Evolutionary conservation across 768 basidiomycete species (phyloP), one percentile per base, ranked within the genome.

Genomic region (Cyclocybe aegerita): DNA sequence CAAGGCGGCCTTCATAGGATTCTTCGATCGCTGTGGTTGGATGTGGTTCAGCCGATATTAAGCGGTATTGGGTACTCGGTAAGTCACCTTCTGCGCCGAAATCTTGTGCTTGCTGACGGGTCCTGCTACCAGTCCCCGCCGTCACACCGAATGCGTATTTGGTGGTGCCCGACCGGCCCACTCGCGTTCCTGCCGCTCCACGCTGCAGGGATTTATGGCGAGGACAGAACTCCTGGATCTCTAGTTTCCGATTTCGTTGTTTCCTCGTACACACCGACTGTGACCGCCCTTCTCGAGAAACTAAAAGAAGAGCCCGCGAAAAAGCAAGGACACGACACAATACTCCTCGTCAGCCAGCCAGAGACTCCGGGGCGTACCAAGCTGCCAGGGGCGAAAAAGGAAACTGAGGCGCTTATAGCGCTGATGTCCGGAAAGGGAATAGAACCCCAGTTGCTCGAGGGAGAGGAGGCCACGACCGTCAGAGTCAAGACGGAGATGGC

Each of bases 171-270:
- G 1, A 50, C 49, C 4, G 50, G 49, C 42, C 51, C 42, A n/a
- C 69, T 74, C 46, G 17, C 68, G 9, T 63, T 66, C 16, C 44
- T 74, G 32, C 72, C 72, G 4, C 58, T 74, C 7, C 73, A 74
- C 8, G 70, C 70, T 4, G 72, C 72, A 39, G 61, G 65, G 3
- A 58, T 64, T 3, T 72, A 70, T 35, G 49, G 46, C 42, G 7
- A 38, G 36, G 44, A 31, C n/a, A 34, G 40, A 29, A 50, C 46
- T 5, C 43, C 30, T 9, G 39, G 53, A 9, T 47, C 37, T 11
- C 15, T 50, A 1, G 9, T 45, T 3, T 59, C 58, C 3, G 54
- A 63, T 45, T 58, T 46, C 48, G 56, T 46, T 23, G 42, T 62
- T 12, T 65, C 59, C 2, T 60, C 62, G 9, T 60, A 61, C 46